Evolutionary conservation across 2,329 filamentous ascomycete genomes (phyloP).

Genomic region (Seiridium cupressi): DNA sequence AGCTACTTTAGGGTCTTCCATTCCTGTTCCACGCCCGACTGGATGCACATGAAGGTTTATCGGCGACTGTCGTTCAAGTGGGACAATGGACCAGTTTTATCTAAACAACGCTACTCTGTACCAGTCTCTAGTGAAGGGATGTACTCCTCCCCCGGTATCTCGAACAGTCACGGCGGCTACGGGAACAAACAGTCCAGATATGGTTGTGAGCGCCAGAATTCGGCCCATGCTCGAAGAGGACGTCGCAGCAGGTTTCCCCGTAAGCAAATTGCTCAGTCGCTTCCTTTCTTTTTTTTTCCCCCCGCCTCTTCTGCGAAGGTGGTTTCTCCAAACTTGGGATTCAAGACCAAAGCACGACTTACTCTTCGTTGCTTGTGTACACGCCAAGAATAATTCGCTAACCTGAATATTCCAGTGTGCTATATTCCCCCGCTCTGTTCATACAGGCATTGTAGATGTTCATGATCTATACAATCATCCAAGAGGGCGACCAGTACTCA

Average conservation of each 20-base stretch:
- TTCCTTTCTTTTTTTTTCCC: no score
- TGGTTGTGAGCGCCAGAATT: conserved; percentile 34
- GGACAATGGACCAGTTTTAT: conserved; percentile 30
- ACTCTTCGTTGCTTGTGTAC: no score
- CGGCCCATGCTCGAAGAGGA: conserved; percentile 36
- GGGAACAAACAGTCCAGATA: conserved; percentile 18
- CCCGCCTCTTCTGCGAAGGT: no score
- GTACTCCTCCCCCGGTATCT: conserved; percentile 18
- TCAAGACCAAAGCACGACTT: no score
- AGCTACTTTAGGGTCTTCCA: no score
- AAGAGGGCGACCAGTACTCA: conserved; percentile 28
- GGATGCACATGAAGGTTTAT: no score
- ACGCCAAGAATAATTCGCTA: no score
- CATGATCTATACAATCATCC: conserved; percentile 34
- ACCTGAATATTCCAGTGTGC: conserved; percentile 20
- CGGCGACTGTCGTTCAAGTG: no score
- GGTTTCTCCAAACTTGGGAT: no score
- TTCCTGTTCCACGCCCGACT: no score
- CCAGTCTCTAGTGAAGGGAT: conserved; percentile 22
- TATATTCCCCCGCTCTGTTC: conserved; percentile 20
- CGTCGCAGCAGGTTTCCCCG: background rate
- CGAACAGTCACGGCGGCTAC: conserved; percentile 1
- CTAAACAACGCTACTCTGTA: conserved; percentile 28
- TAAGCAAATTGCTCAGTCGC: no score
- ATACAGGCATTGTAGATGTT: conserved; percentile 28